Base-by-base conservation (phyloP, 2,329 filamentous ascomycete genomes). In the Neonectria coccinea region DNA sequence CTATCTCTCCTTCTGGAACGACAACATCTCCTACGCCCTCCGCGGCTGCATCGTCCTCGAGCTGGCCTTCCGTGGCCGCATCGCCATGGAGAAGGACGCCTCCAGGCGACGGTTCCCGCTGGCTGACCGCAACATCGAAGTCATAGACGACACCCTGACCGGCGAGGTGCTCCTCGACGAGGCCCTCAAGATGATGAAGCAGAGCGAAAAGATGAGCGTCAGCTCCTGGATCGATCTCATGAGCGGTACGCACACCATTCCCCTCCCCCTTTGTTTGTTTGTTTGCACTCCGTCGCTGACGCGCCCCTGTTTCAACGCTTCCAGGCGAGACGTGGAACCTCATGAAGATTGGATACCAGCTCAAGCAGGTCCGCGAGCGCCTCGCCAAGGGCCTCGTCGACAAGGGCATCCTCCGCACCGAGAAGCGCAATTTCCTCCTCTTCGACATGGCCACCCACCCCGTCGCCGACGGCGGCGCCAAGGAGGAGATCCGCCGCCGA, bases 381-480 rank as follows among this genome's bases (percentile, higher is more conserved):
- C 88, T 99, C 62, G 95, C 94, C 76, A 99, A 99, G 82, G 96
- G 96, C 36, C 89, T 99, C 50, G 96, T 99, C 69, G 96, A 99
- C 84, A 99, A 99, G 84, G 96, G 96, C 76, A 97, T 99, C 78
- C 88, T 99, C 63, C 93, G 96, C 74, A 99, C 96, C 66, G 96
- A 99, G 82, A 99, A 99, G 86, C 93, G 94, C 82, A 99, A 99
- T 85, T 99, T 99, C 84, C 88, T 99, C 70, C 92, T 99, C 69
- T 99, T 99, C 85, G 96, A 99, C 83, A 99, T 99, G 96, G 96
- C 96, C 62, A 99, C 96, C 69, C 96, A 99, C 80, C 96, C 96
- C 45, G 94, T 99, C 63, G 95, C 94, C 69, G 96, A 99, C 76
- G 92, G 94, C 70, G 95, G 93, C 75, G 96, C 96, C 75, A 99